Percentiles rank a stretch among this genome's conserved stretches.
Evolutionary conservation across 441 rosid species (phyloP).

Genomic region (Theobroma grandiflorum): DNA sequence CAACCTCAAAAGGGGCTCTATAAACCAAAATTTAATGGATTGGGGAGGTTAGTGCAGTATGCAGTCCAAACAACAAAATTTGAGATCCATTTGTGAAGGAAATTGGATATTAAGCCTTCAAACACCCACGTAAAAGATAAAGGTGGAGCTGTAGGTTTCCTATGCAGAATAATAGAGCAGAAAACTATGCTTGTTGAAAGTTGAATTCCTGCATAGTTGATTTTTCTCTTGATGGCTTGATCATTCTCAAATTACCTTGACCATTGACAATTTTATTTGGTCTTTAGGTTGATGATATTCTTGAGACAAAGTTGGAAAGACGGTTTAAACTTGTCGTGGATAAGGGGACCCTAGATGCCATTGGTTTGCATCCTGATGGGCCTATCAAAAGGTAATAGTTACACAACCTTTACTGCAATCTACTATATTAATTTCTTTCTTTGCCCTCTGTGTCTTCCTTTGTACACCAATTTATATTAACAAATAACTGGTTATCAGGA

Average conservation of each 20-base stretch:
- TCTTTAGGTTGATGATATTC: slow-evolving; percentile 86
- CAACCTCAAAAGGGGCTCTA: background rate
- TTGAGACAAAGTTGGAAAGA: slow-evolving; percentile 70
- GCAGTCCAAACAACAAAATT: background rate
- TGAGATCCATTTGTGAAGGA: slow-evolving; percentile 17
- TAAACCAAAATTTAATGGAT: background rate
- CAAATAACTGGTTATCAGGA: background rate
- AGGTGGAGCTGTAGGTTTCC: slow-evolving; percentile 19
- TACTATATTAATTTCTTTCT: background rate
- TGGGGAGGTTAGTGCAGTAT: background rate
- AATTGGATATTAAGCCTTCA: background rate
- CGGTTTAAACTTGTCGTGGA: slow-evolving; percentile 88
- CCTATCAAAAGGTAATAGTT: slow-evolving; percentile 72
- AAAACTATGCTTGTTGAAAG: background rate
- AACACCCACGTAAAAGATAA: background rate
- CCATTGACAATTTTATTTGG: slow-evolving; percentile 17
- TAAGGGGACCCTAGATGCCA: slow-evolving; percentile 96
- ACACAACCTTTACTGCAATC: background rate
- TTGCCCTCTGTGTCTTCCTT: background rate
- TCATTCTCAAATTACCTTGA: background rate
- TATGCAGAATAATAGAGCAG: background rate
- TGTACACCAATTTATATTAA: background rate
- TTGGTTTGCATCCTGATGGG: slow-evolving; percentile 96
- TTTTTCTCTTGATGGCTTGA: background rate
- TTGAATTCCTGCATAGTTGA: slow-evolving; percentile 3